Evolutionary conservation across 2,329 filamentous ascomycete genomes (phyloP).

Genomic region (Diplodia intermedia): DNA sequence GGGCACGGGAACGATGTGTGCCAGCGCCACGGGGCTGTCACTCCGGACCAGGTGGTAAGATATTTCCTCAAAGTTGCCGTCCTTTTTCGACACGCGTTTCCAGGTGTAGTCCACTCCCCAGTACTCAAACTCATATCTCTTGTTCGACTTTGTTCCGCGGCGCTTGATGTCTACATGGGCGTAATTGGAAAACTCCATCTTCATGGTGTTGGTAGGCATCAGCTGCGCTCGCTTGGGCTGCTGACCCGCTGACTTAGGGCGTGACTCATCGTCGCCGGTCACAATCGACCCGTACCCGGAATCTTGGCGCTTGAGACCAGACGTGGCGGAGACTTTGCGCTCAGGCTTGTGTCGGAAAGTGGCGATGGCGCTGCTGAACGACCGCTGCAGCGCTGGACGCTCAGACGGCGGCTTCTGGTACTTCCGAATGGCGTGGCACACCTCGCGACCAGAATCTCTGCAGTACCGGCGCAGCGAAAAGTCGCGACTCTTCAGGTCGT

Average conservation of each 20-base stretch:
- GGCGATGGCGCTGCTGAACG: conserved; percentile 65
- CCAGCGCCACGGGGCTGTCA: conserved; percentile 68
- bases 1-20: conserved; percentile 83
- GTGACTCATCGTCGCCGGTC: conserved; percentile 38
- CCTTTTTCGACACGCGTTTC: conserved; percentile 75
- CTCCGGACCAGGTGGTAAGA: conserved; percentile 82
- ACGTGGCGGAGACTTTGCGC: conserved; percentile 50
- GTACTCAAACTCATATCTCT: conserved; percentile 90
- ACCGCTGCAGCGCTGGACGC: conserved; percentile 62
- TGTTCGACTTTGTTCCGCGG: conserved; percentile 68
- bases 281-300: conserved; percentile 64
- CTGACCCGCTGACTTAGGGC: conserved; percentile 45
- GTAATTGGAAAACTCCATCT: conserved; percentile 97
- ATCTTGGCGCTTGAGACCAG: conserved; percentile 61
- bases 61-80: conserved; percentile 67
- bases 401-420: conserved; percentile 63
- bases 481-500: conserved; percentile 83
- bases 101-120: conserved; percentile 88
- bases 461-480: conserved; percentile 93
- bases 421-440: conserved; percentile 82
- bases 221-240: conserved; percentile 46
- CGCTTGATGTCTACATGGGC: conserved; percentile 85
- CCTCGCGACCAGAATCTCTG: conserved; percentile 88
- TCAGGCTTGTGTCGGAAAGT: conserved; percentile 64
- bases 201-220: conserved; percentile 76